Evolutionary conservation across 2,329 filamentous ascomycete species (phyloP).

Genomic region (Xylaria multiplex): DNA sequence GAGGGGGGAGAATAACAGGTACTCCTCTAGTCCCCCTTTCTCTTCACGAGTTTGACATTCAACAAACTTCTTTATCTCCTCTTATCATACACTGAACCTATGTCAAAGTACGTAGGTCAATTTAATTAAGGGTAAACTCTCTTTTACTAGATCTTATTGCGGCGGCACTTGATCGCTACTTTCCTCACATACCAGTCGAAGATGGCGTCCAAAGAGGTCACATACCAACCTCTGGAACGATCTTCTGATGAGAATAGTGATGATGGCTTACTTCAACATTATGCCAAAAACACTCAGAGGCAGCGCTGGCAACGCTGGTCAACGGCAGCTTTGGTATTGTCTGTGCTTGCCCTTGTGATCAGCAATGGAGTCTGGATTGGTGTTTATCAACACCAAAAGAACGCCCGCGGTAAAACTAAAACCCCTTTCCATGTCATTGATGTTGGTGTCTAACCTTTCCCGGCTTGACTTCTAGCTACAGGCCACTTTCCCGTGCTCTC

Average conservation of each 20-base stretch:
- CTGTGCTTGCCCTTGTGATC: neutral
- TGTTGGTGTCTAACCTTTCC: neutral
- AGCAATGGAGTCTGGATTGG: conserved; percentile 3
- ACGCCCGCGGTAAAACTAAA: neutral
- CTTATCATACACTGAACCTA: neutral
- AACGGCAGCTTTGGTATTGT: neutral
- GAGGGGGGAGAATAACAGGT: neutral
- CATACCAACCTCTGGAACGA: neutral
- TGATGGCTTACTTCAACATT: conserved; percentile 1
- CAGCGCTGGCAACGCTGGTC: neutral
- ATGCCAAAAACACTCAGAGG: neutral
- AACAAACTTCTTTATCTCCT: neutral
- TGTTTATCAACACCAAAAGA: conserved; percentile 5
- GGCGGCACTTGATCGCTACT: neutral
- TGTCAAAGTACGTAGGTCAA: too few relatives aligned
- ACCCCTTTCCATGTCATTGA: neutral
- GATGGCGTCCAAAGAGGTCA: conserved; percentile 1
- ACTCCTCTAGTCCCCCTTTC: neutral
- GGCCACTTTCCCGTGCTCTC: neutral
- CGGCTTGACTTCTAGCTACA: neutral
- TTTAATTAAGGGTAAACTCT: neutral
- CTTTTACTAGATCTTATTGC: neutral
- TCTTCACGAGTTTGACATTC: neutral
- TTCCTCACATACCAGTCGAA: neutral
- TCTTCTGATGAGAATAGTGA: conserved; percentile 1